Percentiles rank a stretch among this genome's conserved stretches.
These are phyloP conservation scores for Omphalotus olearius DNA, from an alignment of 1,284 basidiomycete genomes.

Conservation along the genomic window DNA sequence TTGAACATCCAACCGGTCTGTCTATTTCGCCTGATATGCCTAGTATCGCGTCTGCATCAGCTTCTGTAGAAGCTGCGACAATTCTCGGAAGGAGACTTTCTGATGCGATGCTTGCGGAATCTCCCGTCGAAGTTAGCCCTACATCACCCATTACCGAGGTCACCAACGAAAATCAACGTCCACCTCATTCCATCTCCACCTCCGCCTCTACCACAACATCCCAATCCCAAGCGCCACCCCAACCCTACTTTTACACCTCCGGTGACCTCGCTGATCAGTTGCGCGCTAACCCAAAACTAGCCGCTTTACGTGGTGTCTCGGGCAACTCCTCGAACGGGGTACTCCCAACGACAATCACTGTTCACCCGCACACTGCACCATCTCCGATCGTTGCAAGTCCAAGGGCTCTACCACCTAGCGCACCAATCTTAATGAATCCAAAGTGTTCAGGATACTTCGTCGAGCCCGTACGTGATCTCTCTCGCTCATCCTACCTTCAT, in stretches of 20 bases:
- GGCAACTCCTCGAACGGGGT: background rate
- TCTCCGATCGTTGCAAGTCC: background rate
- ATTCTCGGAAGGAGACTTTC: conserved; percentile 13
- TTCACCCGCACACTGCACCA: conserved; percentile 8
- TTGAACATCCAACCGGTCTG: background rate
- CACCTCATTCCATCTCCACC: background rate
- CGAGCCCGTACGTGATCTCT: conserved; percentile 68
- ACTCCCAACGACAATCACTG: conserved; percentile 7
- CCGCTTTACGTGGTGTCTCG: conserved; percentile 29
- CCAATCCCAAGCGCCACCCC: conserved; percentile 22
- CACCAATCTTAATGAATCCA: conserved; percentile 68
- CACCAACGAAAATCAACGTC: conserved; percentile 19
- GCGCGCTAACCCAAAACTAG: conserved; percentile 48
- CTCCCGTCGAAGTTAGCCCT: conserved; percentile 22
- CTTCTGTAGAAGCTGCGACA: conserved; percentile 1
- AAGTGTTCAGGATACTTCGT: conserved; percentile 96
- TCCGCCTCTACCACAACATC: conserved; percentile 2
- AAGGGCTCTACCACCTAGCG: conserved; percentile 27
- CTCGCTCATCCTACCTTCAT: background rate
- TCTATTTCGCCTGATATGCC: background rate
- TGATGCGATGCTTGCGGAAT: conserved; percentile 27
- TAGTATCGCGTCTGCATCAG: background rate
- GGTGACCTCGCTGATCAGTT: conserved; percentile 49
- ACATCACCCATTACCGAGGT: background rate
- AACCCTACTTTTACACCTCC: conserved; percentile 32